Evolutionary conservation across 2,329 filamentous ascomycete species (phyloP).

Genomic region (Aspergillus eucalypticola): DNA sequence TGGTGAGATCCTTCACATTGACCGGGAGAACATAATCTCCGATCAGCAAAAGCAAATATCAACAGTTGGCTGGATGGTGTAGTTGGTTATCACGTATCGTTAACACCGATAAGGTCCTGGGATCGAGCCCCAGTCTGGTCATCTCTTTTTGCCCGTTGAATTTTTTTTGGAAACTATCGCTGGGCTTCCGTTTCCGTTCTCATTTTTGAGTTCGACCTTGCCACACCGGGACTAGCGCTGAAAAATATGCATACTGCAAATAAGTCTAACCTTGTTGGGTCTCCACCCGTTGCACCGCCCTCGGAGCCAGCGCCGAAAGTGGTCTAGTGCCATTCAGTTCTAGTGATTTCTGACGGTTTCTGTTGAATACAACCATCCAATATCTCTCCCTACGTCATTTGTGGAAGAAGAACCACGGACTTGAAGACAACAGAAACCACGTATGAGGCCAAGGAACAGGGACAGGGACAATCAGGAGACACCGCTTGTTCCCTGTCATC

Average conservation of each 20-base stretch:
- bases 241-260: neutral
- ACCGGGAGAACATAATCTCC: too few relatives aligned
- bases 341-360: neutral
- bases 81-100: constrained; percentile 37
- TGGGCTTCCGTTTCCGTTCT: neutral
- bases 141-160: constrained; percentile 20
- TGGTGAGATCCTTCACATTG: neutral
- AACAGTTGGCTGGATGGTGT: constrained; percentile 13
- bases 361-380: neutral
- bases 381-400: too few relatives aligned
- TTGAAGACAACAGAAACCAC: too few relatives aligned
- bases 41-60: neutral
- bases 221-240: neutral
- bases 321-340: neutral
- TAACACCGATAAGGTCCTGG: constrained; percentile 37
- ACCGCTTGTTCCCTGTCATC: neutral
- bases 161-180: neutral
- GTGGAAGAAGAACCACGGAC: too few relatives aligned
- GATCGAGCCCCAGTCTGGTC: constrained; percentile 30
- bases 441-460: neutral
- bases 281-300: neutral
- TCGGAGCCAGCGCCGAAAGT: neutral
- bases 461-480: neutral
- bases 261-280: neutral
- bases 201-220: neutral